These are phyloP conservation scores for Davidsoniella neocaledoniae DNA, from an alignment of 2,329 filamentous ascomycete species.

Conservation along the genomic window DNA sequence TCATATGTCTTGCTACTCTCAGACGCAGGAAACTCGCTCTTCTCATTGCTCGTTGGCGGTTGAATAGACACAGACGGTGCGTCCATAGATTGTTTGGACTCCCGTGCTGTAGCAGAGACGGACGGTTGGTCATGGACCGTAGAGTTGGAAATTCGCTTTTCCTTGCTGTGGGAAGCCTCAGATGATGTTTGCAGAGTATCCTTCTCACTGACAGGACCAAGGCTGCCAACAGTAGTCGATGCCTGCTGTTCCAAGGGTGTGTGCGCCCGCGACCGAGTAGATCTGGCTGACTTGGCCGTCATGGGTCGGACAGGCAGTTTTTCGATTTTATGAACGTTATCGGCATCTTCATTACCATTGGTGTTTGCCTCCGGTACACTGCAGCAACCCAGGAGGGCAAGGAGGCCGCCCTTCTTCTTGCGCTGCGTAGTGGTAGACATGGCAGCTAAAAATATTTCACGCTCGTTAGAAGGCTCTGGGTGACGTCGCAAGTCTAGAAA, in stretches of 20 bases:
- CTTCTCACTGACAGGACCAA: slow-evolving; percentile 30
- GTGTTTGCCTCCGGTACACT: slow-evolving; percentile 43
- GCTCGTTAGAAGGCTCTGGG: slow-evolving; percentile 8
- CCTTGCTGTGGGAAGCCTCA: slow-evolving; percentile 22
- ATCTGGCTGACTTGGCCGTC: slow-evolving; percentile 29
- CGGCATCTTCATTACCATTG: slow-evolving; percentile 31
- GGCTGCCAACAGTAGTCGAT: slow-evolving; percentile 18
- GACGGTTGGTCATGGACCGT: slow-evolving; percentile 31
- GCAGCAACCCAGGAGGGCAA: slow-evolving; percentile 51
- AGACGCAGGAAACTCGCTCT: slow-evolving; percentile 31
- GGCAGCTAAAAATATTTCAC: slow-evolving; percentile 12
- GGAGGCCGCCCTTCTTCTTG: slow-evolving; percentile 36
- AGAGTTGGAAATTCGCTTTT: slow-evolving; percentile 29
- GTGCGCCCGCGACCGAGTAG: slow-evolving; percentile 23
- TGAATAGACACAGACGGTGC: slow-evolving; percentile 19
- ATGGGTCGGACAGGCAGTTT: slow-evolving; percentile 37
- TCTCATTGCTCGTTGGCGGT: slow-evolving; percentile 22
- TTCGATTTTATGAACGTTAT: slow-evolving; percentile 42
- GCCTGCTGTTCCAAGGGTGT: slow-evolving; percentile 32
- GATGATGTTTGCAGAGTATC: slow-evolving; percentile 20
- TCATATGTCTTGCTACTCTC: slow-evolving; percentile 54
- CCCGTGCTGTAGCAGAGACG: slow-evolving; percentile 24
- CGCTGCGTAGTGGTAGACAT: slow-evolving; percentile 28
- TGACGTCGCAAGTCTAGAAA: slow-evolving; percentile 12
- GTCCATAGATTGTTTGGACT: slow-evolving; percentile 28